Conservation (phyloP, 139 green algal species). For the Chlorella sp. region DNA sequence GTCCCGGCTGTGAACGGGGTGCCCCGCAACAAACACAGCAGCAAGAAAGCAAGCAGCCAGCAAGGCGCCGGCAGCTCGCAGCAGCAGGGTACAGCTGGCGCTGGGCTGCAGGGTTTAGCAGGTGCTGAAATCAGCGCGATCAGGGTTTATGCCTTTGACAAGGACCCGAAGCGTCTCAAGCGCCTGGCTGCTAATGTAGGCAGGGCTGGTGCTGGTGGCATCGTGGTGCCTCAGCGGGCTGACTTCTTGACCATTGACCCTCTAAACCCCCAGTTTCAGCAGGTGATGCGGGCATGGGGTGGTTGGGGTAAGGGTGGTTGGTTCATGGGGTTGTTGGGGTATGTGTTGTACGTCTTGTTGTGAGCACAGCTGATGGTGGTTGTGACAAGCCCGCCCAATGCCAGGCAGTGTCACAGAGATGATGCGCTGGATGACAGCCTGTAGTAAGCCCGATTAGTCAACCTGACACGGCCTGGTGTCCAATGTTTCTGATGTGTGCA, state of each 20-base stretch:
- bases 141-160: conserved; percentile 81
- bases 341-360: not conserved
- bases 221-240: conserved; percentile 23
- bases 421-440: not conserved
- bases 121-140: too few species aligned
- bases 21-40: not conserved
- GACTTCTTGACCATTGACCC: conserved; percentile 83
- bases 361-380: not conserved
- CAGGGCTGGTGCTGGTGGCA: conserved; percentile 39
- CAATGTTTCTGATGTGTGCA: not conserved
- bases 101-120: conserved; percentile 4
- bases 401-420: too few species aligned
- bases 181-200: conserved; percentile 57
- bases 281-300: conserved; percentile 17
- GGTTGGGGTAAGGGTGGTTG: not conserved
- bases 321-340: not conserved
- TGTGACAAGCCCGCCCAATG: not conserved
- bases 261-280: conserved; percentile 8
- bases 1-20: not conserved
- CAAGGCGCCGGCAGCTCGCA: not conserved
- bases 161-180: conserved; percentile 59
- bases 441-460: not conserved
- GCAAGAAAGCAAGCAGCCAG: not conserved
- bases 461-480: not conserved
- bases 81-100: not conserved